These are phyloP conservation scores for Solanum clarkiae DNA, from an alignment of 257 asterid genomes.

Conservation along the genomic window DNA sequence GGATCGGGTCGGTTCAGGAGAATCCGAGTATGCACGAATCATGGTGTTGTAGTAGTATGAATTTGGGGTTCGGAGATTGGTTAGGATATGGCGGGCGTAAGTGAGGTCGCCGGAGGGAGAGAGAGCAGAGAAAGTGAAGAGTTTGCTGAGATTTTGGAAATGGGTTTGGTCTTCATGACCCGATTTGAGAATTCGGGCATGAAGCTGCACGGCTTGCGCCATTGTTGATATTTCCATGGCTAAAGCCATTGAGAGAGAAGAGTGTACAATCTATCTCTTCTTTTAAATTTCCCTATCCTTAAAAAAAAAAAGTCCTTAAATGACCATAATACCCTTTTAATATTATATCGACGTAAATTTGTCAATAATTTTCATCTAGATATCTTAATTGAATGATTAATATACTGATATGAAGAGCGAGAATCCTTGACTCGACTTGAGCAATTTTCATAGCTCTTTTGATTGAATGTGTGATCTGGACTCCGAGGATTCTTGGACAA, in stretches of 20 bases:
- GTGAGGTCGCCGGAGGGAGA: slow-evolving; percentile 14
- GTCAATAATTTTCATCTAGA: not conserved
- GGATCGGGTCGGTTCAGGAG: slow-evolving; percentile 8
- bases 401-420: not conserved
- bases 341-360: not conserved
- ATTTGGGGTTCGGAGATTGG: slow-evolving; percentile 1
- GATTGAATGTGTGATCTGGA: no score
- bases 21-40: slow-evolving; percentile 20
- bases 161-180: not conserved
- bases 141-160: slow-evolving; percentile 1
- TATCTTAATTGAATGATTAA: not conserved
- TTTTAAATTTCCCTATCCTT: not conserved
- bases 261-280: not conserved
- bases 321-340: not conserved
- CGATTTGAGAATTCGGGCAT: slow-evolving; percentile 12
- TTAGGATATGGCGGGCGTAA: slow-evolving; percentile 13
- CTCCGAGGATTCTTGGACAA: no score
- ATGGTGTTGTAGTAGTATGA: slow-evolving; percentile 19
- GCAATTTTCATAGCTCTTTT: no score
- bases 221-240: slow-evolving; percentile 14
- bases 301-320: not conserved
- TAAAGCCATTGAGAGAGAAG: not conserved
- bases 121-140: slow-evolving; percentile 24
- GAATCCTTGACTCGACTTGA: no score
- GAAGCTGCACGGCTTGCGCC: slow-evolving; percentile 19